Evolutionary conservation across 2,329 filamentous ascomycete genomes (phyloP).

Genomic region (Pezizomycotina sp.): DNA sequence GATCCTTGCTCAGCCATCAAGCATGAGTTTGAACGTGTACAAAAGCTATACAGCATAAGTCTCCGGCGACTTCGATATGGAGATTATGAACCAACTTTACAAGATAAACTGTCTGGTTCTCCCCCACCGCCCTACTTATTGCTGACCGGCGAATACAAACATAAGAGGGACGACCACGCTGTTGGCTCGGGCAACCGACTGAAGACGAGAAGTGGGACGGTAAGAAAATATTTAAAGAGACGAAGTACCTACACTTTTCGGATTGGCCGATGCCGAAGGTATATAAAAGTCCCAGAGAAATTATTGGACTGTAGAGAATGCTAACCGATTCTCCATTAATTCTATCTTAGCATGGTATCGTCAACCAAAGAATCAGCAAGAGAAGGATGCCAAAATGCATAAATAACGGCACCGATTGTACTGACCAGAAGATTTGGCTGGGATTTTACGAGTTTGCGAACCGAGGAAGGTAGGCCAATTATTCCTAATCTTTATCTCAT

Average conservation of each 20-base stretch:
- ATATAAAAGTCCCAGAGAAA: not conserved
- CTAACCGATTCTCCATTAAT: conserved; percentile 5
- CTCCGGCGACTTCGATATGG: conserved; percentile 45
- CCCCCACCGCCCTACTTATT: conserved; percentile 47
- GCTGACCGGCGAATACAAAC: conserved; percentile 45
- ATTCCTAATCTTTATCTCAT: too few species aligned
- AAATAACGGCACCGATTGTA: conserved; percentile 25
- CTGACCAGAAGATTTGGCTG: conserved; percentile 28
- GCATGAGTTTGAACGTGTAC: conserved; percentile 34
- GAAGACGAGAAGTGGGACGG: conserved; percentile 45
- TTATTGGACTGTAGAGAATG: not conserved
- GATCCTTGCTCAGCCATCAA: conserved; percentile 45
- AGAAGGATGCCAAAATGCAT: conserved; percentile 27
- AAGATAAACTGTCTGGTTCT: conserved; percentile 42
- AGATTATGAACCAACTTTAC: conserved; percentile 48
- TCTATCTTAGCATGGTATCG: conserved; percentile 30
- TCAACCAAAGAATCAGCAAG: conserved; percentile 22
- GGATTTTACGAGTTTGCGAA: conserved; percentile 28
- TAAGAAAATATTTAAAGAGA: conserved; percentile 38
- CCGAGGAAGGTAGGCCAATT: conserved; percentile 19
- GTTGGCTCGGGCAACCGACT: too few species aligned
- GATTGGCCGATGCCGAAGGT: conserved; percentile 53
- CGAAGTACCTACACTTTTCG: conserved; percentile 53
- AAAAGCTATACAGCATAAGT: conserved; percentile 28
- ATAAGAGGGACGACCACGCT: conserved; percentile 29